Base-by-base conservation (phyloP, 306 rosid genomes). In the Phaseolus lunatus region DNA sequence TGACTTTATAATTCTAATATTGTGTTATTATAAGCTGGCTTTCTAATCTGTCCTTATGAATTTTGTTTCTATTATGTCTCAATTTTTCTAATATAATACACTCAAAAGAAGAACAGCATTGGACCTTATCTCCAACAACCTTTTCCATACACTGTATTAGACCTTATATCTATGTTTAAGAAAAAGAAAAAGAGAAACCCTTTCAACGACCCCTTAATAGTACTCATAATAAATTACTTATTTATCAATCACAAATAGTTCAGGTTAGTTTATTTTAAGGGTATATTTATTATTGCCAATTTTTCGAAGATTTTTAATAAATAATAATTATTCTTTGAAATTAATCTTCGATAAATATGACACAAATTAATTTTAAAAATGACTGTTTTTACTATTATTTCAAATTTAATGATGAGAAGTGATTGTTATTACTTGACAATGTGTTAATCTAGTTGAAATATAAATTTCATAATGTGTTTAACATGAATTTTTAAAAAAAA, bases 1-100 rank as follows among this genome's bases (percentile, higher is more conserved):
- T 41, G 59, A 15, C 15, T 50, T 72, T 67, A 10, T 20, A 67
- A 61, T 58, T 41, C 56, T 39, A 5, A 67, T 70, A 47, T 68
- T 27, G 16, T 24, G 54, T 62, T n/a, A 47, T 24, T 58, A 47
- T 61, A 23, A 19, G 15, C 9, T 52, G 7, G 3, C 39, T 33
- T 35, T 63, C 26, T 35, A 39, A 12, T 62, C 10, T 58, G 48
- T 65, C 2, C 54, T 63, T 76, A 19, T 27, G 27, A 52, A 44
- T 11, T 63, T 23, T 77, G 26, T 66, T 52, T 29, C 8, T 52
- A 24, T 78, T 79, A 18, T 48, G 59, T 61, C 27, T 7, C 9
- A 9, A 2, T 10, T 61, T 44, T 27, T 27, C n/a, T 41, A 57
- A 52, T 70, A 70, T 70, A n/a, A 27, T 56, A 72, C 16, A 7